phyloP scores from a whole-genome alignment of 2,329 filamentous ascomycete species.

The Sarocladiaceae sp. region DNA sequence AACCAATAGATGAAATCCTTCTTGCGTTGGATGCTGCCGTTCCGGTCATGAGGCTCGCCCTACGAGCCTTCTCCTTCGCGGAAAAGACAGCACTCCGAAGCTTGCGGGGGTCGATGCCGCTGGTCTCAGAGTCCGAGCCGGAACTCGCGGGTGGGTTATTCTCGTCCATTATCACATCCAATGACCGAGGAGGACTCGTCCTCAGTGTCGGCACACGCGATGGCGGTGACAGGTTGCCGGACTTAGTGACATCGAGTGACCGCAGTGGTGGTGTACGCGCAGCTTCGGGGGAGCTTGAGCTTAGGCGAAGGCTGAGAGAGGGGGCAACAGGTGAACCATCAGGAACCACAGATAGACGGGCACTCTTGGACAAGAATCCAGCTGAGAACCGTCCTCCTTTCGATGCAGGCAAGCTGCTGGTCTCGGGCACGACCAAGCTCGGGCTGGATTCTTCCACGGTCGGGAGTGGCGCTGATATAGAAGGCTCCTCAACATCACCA shows the following conservation, averaged over 20 bases:
- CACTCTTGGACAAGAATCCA: slow-evolving; percentile 67
- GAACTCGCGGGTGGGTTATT: slow-evolving; percentile 38
- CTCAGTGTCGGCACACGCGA: slow-evolving; percentile 14
- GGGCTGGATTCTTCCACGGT: slow-evolving; percentile 42
- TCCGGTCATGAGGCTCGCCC: slow-evolving; percentile 31
- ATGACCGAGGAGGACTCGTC: slow-evolving; percentile 26
- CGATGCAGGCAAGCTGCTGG: slow-evolving; percentile 18
- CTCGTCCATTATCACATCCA: slow-evolving; percentile 39
- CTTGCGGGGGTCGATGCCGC: slow-evolving; percentile 45
- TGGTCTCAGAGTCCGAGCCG: slow-evolving; percentile 44
- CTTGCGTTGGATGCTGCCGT: slow-evolving; percentile 29
- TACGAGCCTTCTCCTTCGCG: slow-evolving; percentile 39
- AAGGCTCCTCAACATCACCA: slow-evolving; percentile 16
- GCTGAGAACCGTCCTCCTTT: slow-evolving; percentile 72
- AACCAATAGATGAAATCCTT: slow-evolving; percentile 41
- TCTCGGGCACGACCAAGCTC: slow-evolving; percentile 49
- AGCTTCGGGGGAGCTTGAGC: slow-evolving; percentile 33
- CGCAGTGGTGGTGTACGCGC: slow-evolving; percentile 37
- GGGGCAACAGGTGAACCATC: slow-evolving; percentile 56
- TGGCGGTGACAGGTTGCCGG: slow-evolving; percentile 43
- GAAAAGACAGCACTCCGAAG: slow-evolving; percentile 48
- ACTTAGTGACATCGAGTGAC: slow-evolving; percentile 42
- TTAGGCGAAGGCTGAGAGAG: slow-evolving; percentile 49
- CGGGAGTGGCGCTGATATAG: neutral
- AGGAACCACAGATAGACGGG: slow-evolving; percentile 31